Conservation (phyloP, 2,329 filamentous ascomycete genomes). For the Metarhizium rileyi region DNA sequence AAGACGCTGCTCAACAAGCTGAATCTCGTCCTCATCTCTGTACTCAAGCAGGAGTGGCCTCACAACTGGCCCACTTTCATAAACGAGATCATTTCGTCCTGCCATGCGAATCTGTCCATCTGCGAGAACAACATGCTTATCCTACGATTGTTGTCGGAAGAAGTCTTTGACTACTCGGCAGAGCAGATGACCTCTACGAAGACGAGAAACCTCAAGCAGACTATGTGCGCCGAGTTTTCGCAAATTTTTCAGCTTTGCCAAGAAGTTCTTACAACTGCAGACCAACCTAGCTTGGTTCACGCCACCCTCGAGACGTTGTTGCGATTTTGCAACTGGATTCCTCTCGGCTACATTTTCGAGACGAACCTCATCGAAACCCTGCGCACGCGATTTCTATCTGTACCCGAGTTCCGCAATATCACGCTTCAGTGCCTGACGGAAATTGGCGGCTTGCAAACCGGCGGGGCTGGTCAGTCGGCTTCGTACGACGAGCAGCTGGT, state of each 20-base stretch:
- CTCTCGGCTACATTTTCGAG: slow-evolving; percentile 96
- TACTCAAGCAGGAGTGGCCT: slow-evolving; percentile 98
- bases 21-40: slow-evolving; percentile 92
- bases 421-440: slow-evolving; percentile 95
- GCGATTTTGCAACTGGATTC: slow-evolving; percentile 98
- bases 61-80: slow-evolving; percentile 99
- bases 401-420: slow-evolving; percentile 91
- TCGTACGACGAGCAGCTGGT: slow-evolving; percentile 93
- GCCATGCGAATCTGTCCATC: slow-evolving; percentile 88
- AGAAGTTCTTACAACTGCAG: slow-evolving; percentile 85
- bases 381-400: slow-evolving; percentile 82
- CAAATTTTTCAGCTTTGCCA: slow-evolving; percentile 97
- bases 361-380: slow-evolving; percentile 92
- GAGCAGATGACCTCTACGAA: slow-evolving; percentile 99
- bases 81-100: slow-evolving; percentile 97
- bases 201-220: slow-evolving; percentile 92
- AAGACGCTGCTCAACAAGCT: slow-evolving; percentile 94
- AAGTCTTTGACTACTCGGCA: slow-evolving; percentile 97
- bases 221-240: slow-evolving; percentile 98
- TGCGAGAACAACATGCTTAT: slow-evolving; percentile 99
- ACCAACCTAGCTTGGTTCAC: slow-evolving; percentile 81
- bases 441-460: slow-evolving; percentile 87
- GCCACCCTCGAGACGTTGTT: slow-evolving; percentile 94
- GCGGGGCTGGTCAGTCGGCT: slow-evolving; percentile 52
- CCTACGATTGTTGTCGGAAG: slow-evolving; percentile 85